Conservation (phyloP, 306 rosid genomes). For the Betula pendula region DNA sequence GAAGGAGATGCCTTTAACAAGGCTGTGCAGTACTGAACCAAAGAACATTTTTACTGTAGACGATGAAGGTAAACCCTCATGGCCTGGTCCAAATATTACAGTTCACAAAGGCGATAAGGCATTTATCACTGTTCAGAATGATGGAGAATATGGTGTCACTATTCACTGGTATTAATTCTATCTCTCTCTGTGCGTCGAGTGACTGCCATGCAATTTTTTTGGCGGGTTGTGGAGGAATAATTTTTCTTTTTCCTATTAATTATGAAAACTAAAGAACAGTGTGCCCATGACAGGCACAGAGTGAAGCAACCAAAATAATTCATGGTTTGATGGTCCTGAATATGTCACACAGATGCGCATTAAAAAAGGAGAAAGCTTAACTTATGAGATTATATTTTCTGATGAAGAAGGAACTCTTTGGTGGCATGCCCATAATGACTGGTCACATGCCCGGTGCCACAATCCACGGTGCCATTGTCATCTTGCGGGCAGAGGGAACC, state of each 20-base stretch:
- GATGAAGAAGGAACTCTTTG: constrained; percentile 44
- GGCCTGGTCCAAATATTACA: constrained; percentile 38
- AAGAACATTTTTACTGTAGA: constrained; percentile 30
- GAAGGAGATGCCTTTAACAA: constrained; percentile 27
- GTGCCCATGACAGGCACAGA: constrained; percentile 28
- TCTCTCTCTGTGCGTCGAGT: no score
- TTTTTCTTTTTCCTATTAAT: no score
- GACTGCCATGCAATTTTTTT: no score
- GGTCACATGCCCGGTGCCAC: constrained; percentile 45
- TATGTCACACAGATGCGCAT: constrained; percentile 40
- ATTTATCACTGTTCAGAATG: constrained; percentile 26
- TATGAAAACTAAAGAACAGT: no score
- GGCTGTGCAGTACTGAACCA: constrained; percentile 29
- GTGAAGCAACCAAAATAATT: constrained; percentile 38
- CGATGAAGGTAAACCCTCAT: neutral
- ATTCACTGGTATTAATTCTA: constrained; percentile 34
- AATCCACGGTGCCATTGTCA: constrained; percentile 31
- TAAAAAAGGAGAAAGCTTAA: constrained; percentile 22
- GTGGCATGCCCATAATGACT: constrained; percentile 54
- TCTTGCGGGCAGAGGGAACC: neutral
- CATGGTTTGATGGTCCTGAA: constrained; percentile 46
- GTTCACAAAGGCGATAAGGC: constrained; percentile 36
- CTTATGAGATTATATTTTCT: constrained; percentile 29
- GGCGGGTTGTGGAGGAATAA: no score
- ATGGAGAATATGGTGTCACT: constrained; percentile 31